These are phyloP conservation scores for Daedaleopsis nitida DNA, from an alignment of 768 basidiomycete species.

Conservation along the genomic window DNA sequence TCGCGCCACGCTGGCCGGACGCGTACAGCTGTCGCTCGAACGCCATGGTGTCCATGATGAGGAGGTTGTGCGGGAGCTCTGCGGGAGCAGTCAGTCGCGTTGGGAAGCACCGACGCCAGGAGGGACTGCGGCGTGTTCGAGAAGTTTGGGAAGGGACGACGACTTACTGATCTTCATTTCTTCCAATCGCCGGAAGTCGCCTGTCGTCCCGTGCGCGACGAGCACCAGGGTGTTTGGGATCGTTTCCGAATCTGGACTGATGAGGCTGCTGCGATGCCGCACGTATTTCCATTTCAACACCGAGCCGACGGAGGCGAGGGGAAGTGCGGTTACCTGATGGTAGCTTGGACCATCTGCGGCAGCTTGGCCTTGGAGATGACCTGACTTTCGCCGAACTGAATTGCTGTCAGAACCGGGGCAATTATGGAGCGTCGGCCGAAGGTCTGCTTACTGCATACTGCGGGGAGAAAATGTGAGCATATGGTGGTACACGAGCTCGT, in stretches of 20 bases:
- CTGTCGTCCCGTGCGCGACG: constrained; percentile 61
- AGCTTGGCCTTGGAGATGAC: constrained; percentile 65
- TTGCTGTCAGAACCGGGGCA: constrained; percentile 2
- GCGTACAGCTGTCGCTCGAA: constrained; percentile 67
- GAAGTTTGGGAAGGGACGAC: constrained; percentile 7
- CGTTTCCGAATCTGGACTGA: constrained; percentile 78
- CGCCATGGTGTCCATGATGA: constrained; percentile 63
- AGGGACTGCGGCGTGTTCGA: constrained; percentile 28
- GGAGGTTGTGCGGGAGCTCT: constrained; percentile 77
- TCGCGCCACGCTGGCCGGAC: constrained; percentile 55
- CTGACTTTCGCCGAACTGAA: constrained; percentile 79
- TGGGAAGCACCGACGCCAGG: neutral
- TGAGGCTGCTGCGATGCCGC: constrained; percentile 55
- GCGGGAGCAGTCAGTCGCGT: neutral
- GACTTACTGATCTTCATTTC: constrained; percentile 80
- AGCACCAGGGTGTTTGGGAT: constrained; percentile 69
- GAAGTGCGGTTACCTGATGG: constrained; percentile 56
- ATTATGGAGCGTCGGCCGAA: constrained; percentile 4
- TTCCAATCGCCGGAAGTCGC: constrained; percentile 62
- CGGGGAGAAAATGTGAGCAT: constrained; percentile 1
- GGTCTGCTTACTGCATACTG: constrained; percentile 65
- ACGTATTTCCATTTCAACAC: neutral
- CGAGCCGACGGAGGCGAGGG: neutral
- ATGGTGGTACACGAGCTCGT: neutral
- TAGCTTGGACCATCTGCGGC: constrained; percentile 69